These are phyloP conservation scores for Globisporangium viniferum DNA, from an alignment of 352 stramenopile genomes.

Conservation along the genomic window DNA sequence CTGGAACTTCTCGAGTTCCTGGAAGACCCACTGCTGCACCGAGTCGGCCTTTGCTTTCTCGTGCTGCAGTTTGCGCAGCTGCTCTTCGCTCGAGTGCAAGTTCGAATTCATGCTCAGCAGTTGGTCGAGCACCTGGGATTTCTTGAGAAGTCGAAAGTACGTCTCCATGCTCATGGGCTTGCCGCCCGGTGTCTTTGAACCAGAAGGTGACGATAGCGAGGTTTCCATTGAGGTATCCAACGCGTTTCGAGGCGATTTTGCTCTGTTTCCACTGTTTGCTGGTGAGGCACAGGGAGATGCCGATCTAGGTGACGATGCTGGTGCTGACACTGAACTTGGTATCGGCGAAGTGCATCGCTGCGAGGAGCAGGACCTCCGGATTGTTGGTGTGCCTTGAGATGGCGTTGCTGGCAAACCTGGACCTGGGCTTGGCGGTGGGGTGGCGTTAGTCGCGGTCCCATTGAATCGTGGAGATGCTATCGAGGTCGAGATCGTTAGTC, in stretches of 20 bases:
- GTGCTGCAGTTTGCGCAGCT: constrained; percentile 38
- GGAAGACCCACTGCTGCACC: constrained; percentile 48
- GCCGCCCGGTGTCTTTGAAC: not conserved
- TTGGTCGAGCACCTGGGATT: constrained; percentile 59
- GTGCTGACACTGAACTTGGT: not conserved
- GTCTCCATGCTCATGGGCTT: constrained; percentile 40
- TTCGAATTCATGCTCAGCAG: constrained; percentile 40
- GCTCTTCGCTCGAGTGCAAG: constrained; percentile 36
- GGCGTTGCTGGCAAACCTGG: not conserved
- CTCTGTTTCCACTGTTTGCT: no score
- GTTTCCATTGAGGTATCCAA: no score
- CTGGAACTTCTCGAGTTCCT: constrained; percentile 51
- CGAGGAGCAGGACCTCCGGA: constrained; percentile 31
- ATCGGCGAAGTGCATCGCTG: constrained; percentile 27
- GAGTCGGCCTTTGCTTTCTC: constrained; percentile 47
- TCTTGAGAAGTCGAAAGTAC: constrained; percentile 72
- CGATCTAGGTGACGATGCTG: not conserved
- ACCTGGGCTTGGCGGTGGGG: constrained; percentile 6
- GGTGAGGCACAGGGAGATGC: not conserved
- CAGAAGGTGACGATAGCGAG: not conserved
- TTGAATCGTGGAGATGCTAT: not conserved
- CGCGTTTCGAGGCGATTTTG: no score
- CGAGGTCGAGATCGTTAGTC: constrained; percentile 7
- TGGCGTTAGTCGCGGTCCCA: not conserved
- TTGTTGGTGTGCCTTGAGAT: not conserved